Conservation (phyloP, 495 filamentous ascomycete genomes). For the Glarea lozoyensis region DNA sequence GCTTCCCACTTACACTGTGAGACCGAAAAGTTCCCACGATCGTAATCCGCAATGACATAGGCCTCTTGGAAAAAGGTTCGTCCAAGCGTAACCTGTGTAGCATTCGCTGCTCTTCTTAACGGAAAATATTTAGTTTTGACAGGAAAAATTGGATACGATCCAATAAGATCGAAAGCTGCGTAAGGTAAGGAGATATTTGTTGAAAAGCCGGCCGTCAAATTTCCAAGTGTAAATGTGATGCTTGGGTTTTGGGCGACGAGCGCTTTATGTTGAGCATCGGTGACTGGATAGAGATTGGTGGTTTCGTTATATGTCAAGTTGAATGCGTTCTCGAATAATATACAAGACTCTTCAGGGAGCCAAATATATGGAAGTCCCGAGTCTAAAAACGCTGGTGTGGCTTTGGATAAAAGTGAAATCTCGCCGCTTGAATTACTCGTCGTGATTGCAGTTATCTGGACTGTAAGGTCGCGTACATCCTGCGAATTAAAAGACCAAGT, state of each 20-base stretch:
- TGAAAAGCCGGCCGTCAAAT: conserved; percentile 26
- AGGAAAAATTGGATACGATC: conserved; percentile 4
- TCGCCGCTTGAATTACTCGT: background rate
- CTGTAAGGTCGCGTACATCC: conserved; percentile 4
- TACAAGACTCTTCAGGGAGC: conserved; percentile 43
- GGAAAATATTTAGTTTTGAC: conserved; percentile 35
- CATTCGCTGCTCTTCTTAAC: conserved; percentile 37
- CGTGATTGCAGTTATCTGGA: conserved; percentile 8
- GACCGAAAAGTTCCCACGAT: conserved; percentile 10
- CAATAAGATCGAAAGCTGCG: conserved; percentile 39
- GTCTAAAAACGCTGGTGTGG: conserved; percentile 39
- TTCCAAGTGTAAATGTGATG: conserved; percentile 42
- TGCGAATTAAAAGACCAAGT: conserved; percentile 25
- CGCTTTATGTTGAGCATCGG: conserved; percentile 30
- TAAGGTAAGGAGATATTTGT: conserved; percentile 46
- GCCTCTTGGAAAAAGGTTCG: conserved; percentile 43
- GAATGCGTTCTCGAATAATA: conserved; percentile 44
- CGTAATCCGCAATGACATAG: conserved; percentile 21
- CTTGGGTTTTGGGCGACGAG: conserved; percentile 37
- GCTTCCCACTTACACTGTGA: conserved; percentile 9
- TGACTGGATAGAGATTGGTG: conserved; percentile 41
- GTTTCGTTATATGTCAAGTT: conserved; percentile 36
- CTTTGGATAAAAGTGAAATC: conserved; percentile 21
- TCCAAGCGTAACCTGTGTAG: conserved; percentile 45
- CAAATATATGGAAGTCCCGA: conserved; percentile 45